A percentile compares a stretch with the other conserved stretches of the same genome.
Conservation (phyloP, 164 flowering plant genomes). For the Magnolia sinica region DNA sequence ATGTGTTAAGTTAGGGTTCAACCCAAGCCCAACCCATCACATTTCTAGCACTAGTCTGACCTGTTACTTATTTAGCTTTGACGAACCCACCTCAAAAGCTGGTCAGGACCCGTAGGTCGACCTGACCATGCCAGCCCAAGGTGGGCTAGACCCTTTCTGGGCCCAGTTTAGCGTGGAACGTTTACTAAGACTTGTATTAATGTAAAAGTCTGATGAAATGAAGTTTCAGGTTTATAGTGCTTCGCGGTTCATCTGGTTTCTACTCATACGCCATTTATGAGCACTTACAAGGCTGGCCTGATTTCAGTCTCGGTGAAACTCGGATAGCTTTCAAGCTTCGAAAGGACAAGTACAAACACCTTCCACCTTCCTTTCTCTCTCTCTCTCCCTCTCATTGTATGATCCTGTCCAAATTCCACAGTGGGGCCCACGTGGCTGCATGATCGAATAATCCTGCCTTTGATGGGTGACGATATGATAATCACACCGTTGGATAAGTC, state of each 20-base stretch:
- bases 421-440: not conserved
- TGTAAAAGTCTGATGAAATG: not conserved
- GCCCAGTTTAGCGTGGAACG: no score
- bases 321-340: constrained; percentile 82
- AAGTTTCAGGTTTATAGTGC: constrained; percentile 63
- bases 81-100: no score
- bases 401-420: not conserved
- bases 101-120: no score
- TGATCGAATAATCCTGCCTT: not conserved
- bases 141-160: no score
- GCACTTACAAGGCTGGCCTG: constrained; percentile 83
- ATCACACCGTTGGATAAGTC: not conserved
- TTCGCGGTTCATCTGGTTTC: constrained; percentile 78
- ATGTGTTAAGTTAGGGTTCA: no score
- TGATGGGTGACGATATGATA: no score
- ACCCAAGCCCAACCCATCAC: no score
- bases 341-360: constrained; percentile 64
- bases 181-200: no score
- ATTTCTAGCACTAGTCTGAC: no score
- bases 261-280: constrained; percentile 86
- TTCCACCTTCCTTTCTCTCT: constrained; percentile 12
- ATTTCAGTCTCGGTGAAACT: constrained; percentile 49
- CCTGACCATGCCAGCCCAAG: no score
- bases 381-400: not conserved
- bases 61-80: no score